Base-by-base conservation (phyloP, 768 basidiomycete species). In the Pleurotus sapidus region DNA sequence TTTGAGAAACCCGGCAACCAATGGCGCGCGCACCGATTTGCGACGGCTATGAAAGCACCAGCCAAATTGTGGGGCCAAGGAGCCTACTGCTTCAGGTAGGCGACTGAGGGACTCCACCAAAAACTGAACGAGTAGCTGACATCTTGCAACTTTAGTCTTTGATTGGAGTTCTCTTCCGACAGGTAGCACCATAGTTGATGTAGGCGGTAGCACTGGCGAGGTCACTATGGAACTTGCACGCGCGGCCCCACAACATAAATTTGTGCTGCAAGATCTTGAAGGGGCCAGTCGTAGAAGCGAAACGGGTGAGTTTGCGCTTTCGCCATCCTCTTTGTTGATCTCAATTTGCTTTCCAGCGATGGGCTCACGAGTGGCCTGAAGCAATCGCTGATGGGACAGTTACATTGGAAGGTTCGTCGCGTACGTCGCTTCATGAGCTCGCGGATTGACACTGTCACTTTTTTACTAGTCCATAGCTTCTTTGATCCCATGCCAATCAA, bases 401-500 rank as follows among this genome's bases (percentile, higher is more conserved):
- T 5, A 58, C 49, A 25, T 59, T 64, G 23, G 43, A 65, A 65
- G 65, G 65, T 66, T 47, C 27, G 48, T 17, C 34, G 23, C 8
- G 37, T 11, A 7, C 6, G n/a, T 15, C 14, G 12, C 46, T 30
- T 47, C 24, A 38, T 2, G 11, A 5, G 34, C 38, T 43, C 2
- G 5, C 25, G 17, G 9, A 5, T 39, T 39, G 20, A n/a, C 48
- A 14, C 15, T 3, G 43, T 15, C 17, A 11, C 38, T 17, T 17
- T 23, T 45, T n/a, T 0, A 24, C 12, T 30, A 72, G 70, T 51
- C n/a, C 68, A 77, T 30, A 56, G 74, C 65, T 77, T 78, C 63
- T 73, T 78, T 55, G 57, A 55, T 0, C 61, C 70, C 2, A 75
- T 78, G 60, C 72, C 74, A 1, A 56, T 70, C 39, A 64, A 59